Conservation (phyloP, 257 asterid species). For the Rauvolfia tetraphylla region DNA sequence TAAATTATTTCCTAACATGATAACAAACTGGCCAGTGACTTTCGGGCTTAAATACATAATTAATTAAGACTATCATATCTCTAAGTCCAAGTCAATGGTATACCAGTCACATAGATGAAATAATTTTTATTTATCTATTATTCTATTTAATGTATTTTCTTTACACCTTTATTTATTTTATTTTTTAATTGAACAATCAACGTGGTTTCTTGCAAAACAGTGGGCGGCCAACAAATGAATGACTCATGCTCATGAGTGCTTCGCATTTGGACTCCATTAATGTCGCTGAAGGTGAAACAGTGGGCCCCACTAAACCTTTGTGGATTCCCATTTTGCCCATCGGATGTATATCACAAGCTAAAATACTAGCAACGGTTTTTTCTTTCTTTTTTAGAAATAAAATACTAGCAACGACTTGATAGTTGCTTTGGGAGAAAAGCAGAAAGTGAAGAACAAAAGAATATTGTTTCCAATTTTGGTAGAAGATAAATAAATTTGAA, state of each 20-base stretch:
- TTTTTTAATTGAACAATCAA: not conserved
- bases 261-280: slow-evolving; percentile 1
- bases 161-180: too few species aligned
- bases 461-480: not conserved
- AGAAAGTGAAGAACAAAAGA: too few species aligned
- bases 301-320: not conserved
- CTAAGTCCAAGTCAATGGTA: too few species aligned
- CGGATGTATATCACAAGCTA: not conserved
- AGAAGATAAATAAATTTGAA: too few species aligned
- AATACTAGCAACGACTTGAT: too few species aligned
- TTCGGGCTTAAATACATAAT: too few species aligned
- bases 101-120: too few species aligned
- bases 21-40: too few species aligned
- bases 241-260: not conserved
- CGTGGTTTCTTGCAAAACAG: slow-evolving; percentile 8
- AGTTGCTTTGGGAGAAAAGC: too few species aligned
- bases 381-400: too few species aligned
- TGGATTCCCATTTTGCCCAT: slow-evolving; percentile 14
- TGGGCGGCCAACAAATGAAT: slow-evolving; percentile 12
- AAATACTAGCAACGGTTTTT: not conserved
- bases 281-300: slow-evolving; percentile 5
- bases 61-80: too few species aligned
- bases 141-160: not conserved
- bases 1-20: too few species aligned
- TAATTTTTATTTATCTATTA: not conserved